A percentile compares a stretch with the other conserved stretches of the same genome.
Evolutionary conservation across 1,139 yeast genomes (phyloP).

Genomic region (Protomyces inouyei): DNA sequence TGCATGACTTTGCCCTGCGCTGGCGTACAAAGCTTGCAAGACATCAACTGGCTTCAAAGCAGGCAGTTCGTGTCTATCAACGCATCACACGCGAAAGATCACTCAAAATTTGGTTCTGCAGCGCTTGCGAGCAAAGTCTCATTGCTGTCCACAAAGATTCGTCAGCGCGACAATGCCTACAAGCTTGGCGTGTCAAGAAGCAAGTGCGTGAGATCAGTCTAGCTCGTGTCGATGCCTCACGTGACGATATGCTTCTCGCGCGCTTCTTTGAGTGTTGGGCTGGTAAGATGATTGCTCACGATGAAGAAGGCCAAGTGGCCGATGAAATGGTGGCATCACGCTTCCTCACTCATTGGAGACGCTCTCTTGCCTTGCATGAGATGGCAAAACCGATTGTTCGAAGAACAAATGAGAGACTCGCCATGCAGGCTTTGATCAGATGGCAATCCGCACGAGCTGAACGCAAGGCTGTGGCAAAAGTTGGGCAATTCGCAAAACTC

Average conservation of each 20-base stretch:
- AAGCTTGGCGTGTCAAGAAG: not conserved
- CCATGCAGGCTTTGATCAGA: not conserved
- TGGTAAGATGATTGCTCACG: not conserved
- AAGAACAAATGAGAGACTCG: not conserved
- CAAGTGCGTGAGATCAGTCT: not conserved
- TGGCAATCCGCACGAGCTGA: not conserved
- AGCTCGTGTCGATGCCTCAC: not conserved
- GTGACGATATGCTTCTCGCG: not conserved
- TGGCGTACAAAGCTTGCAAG: not conserved
- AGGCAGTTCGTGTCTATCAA: not conserved
- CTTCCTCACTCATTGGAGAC: not conserved
- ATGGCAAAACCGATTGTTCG: not conserved
- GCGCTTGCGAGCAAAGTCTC: not conserved
- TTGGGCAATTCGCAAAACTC: not conserved
- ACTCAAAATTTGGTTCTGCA: not conserved
- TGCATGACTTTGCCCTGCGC: not conserved
- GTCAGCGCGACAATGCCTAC: not conserved
- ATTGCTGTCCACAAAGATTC: not conserved
- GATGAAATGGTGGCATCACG: not conserved
- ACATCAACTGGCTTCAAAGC: not conserved
- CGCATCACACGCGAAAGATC: not conserved
- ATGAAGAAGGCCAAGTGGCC: not conserved
- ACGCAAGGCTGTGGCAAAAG: not conserved
- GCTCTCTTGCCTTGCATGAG: not conserved
- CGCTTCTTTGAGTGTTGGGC: not conserved